Conservation (phyloP, 2,329 filamentous ascomycete species). For the Davidsoniella eucalypti region DNA sequence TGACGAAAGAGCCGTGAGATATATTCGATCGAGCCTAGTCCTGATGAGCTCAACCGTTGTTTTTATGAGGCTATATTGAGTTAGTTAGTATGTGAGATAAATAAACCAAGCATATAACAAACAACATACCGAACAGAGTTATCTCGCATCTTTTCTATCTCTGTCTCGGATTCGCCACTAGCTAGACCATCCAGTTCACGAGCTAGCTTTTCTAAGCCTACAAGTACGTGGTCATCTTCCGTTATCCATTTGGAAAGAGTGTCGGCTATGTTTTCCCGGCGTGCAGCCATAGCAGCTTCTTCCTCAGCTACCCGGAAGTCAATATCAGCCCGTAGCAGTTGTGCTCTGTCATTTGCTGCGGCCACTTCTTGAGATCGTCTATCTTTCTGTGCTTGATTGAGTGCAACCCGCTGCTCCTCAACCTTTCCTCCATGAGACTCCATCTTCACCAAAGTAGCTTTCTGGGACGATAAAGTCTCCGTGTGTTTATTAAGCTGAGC, state of each 20-base stretch:
- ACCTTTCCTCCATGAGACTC: too few species aligned
- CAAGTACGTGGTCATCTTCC: conserved; percentile 45
- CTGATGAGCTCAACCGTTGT: conserved; percentile 38
- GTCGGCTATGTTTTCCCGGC: too few species aligned
- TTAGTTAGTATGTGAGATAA: neutral
- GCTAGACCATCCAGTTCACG: conserved; percentile 39
- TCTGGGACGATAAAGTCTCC: too few species aligned
- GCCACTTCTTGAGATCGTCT: too few species aligned
- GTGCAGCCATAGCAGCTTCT: too few species aligned
- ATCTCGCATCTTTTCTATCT: conserved; percentile 41
- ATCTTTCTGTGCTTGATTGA: too few species aligned
- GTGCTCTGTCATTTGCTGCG: too few species aligned
- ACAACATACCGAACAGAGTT: conserved; percentile 32
- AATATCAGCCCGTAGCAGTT: too few species aligned
- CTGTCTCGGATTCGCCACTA: conserved; percentile 31
- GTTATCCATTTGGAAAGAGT: conserved; percentile 18
- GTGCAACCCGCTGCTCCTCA: too few species aligned
- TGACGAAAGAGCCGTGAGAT: conserved; percentile 27
- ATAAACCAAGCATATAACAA: neutral
- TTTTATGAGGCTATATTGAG: conserved; percentile 32
- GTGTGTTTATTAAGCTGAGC: too few species aligned
- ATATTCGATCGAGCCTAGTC: conserved; percentile 38
- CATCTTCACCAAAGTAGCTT: too few species aligned
- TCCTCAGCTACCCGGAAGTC: too few species aligned
- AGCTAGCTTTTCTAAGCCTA: conserved; percentile 49